phyloP scores from a whole-genome alignment of 2,329 filamentous ascomycete species.

The Pseudogymnoascus sp. region DNA sequence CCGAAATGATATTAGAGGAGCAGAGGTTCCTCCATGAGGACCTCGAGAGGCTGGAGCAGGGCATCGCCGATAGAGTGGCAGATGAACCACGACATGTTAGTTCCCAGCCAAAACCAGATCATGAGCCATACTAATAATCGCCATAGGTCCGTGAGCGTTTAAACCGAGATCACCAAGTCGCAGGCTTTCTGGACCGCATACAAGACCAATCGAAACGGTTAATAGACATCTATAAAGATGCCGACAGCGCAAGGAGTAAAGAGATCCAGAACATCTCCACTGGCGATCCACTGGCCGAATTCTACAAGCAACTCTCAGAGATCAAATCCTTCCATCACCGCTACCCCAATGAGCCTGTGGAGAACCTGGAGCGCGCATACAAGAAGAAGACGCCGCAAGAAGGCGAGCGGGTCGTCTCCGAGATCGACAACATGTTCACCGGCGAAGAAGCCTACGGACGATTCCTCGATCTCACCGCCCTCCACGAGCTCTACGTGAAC shows the following conservation, averaged over 20 bases:
- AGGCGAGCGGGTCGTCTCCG: slow-evolving; percentile 52
- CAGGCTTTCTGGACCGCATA: slow-evolving; percentile 78
- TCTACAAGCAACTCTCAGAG: slow-evolving; percentile 74
- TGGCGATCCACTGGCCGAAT: slow-evolving; percentile 82
- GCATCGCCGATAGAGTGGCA: slow-evolving; percentile 76
- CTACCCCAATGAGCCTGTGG: slow-evolving; percentile 89
- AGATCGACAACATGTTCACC: slow-evolving; percentile 87
- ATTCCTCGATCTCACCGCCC: slow-evolving; percentile 78
- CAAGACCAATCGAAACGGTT: slow-evolving; percentile 76
- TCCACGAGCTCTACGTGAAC: slow-evolving; percentile 86
- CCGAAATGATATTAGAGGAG: slow-evolving; percentile 75
- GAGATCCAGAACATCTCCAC: slow-evolving; percentile 79
- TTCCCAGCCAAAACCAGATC: slow-evolving; percentile 15
- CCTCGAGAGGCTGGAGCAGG: slow-evolving; percentile 89
- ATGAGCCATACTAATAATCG: slow-evolving; percentile 8
- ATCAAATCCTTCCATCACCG: slow-evolving; percentile 82
- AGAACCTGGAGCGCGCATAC: slow-evolving; percentile 91
- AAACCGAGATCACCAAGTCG: slow-evolving; percentile 84
- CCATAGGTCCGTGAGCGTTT: slow-evolving; percentile 75
- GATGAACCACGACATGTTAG: slow-evolving; percentile 83
- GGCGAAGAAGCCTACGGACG: slow-evolving; percentile 91
- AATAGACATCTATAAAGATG: slow-evolving; percentile 76
- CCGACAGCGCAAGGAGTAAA: slow-evolving; percentile 58
- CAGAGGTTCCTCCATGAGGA: slow-evolving; percentile 93
- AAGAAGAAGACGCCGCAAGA: slow-evolving; percentile 59